phyloP scores from a whole-genome alignment of 1,284 basidiomycete species.

The Anthracocystis setariae region DNA sequence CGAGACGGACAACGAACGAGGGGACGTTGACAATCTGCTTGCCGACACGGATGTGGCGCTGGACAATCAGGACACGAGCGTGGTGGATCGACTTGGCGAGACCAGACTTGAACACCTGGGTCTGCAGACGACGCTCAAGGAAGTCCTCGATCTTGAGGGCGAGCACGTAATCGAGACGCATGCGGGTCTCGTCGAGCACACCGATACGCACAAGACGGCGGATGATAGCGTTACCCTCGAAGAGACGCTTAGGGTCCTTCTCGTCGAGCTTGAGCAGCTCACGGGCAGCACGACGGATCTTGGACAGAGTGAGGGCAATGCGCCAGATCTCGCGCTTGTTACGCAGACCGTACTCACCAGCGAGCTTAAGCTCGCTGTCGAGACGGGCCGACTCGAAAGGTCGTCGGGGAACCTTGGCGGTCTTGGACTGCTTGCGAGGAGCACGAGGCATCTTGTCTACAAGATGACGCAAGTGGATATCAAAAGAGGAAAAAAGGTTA shows the following conservation, averaged over 20 bases:
- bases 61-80: constrained; percentile 95
- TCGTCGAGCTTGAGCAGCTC: constrained; percentile 99
- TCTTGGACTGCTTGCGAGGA: constrained; percentile 67
- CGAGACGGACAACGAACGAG: constrained; percentile 89
- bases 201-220: constrained; percentile 98
- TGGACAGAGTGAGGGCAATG: constrained; percentile 92
- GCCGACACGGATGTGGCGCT: constrained; percentile 97
- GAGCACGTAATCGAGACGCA: constrained; percentile 91
- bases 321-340: constrained; percentile 99
- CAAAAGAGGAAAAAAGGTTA: constrained; percentile 10
- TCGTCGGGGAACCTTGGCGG: constrained; percentile 84
- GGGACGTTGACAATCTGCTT: constrained; percentile 99
- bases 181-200: constrained; percentile 98
- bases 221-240: constrained; percentile 99
- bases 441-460: constrained; percentile 62
- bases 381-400: constrained; percentile 97
- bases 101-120: constrained; percentile 99
- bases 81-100: constrained; percentile 99
- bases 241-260: constrained; percentile 99
- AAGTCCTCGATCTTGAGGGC: constrained; percentile 99
- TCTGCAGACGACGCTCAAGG: constrained; percentile 98
- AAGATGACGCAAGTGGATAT: not conserved
- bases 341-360: constrained; percentile 99
- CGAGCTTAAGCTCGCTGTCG: constrained; percentile 99
- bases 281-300: constrained; percentile 99